Evolutionary conservation across 1,284 basidiomycete species (phyloP).

Genomic region (Macrocystidia cucumis): DNA sequence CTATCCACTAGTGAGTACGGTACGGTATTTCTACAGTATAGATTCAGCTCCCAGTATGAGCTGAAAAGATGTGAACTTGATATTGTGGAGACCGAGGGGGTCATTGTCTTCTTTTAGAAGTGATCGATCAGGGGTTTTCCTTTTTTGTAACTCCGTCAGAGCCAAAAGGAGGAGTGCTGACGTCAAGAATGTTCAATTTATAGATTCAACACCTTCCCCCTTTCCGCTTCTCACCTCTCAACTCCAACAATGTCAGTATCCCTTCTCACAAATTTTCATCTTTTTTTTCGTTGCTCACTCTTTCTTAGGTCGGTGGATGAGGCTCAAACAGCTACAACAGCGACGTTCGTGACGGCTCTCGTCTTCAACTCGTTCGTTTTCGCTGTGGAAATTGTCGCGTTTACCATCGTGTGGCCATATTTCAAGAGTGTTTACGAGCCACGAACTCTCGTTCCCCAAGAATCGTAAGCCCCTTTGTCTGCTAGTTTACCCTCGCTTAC

Average conservation of each 20-base stretch:
- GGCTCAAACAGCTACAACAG: slow-evolving; percentile 40
- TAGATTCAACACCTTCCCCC: no score
- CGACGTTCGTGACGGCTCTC: slow-evolving; percentile 73
- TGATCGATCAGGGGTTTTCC: no score
- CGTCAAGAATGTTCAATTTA: neutral
- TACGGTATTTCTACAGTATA: no score
- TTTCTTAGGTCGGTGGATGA: slow-evolving; percentile 19
- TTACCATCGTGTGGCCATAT: slow-evolving; percentile 62
- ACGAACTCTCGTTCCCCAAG: slow-evolving; percentile 54
- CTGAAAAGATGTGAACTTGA: no score
- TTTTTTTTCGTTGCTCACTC: neutral
- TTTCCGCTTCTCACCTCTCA: neutral
- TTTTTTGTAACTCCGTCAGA: no score
- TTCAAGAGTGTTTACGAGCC: slow-evolving; percentile 81
- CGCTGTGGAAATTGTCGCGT: slow-evolving; percentile 56
- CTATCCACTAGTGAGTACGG: neutral
- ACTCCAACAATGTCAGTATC: neutral
- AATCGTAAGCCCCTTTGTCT: slow-evolving; percentile 29
- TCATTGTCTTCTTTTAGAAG: no score
- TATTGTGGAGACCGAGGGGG: no score
- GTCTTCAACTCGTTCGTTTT: slow-evolving; percentile 68
- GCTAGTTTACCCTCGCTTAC: slow-evolving; percentile 1
- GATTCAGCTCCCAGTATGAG: no score
- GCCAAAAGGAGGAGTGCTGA: no score
- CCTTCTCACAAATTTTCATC: neutral